Conservation (phyloP, 2,329 filamentous ascomycete genomes). For the Aureobasidium pullulans region DNA sequence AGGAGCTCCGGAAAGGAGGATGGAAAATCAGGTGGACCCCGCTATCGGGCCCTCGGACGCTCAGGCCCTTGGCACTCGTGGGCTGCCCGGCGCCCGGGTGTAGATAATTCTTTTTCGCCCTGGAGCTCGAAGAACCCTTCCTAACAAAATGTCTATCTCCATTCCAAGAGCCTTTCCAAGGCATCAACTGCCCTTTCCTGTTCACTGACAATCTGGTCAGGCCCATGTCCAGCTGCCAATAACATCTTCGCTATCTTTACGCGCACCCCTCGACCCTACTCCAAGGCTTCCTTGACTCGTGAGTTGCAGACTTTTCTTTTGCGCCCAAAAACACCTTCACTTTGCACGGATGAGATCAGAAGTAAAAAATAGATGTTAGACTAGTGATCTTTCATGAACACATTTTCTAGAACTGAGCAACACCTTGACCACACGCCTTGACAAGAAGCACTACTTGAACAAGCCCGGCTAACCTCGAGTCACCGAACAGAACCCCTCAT, state of each 20-base stretch:
- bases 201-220: background rate
- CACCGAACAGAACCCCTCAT: background rate
- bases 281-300: background rate
- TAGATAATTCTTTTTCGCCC: background rate
- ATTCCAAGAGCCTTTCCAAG: background rate
- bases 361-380: constrained; percentile 35
- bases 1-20: too few relatives aligned
- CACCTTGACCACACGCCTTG: background rate
- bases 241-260: background rate
- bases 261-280: too few relatives aligned
- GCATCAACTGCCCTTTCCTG: background rate
- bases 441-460: background rate
- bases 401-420: constrained; percentile 8
- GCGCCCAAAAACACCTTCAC: background rate
- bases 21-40: too few relatives aligned
- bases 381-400: constrained; percentile 28
- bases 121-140: background rate
- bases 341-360: constrained; percentile 20
- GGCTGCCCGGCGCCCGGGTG: background rate
- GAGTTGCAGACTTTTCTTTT: constrained; percentile 8
- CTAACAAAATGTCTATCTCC: constrained; percentile 6
- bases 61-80: too few relatives aligned
- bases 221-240: background rate
- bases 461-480: constrained; percentile 15
- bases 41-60: too few relatives aligned